Percentiles rank a stretch among this genome's conserved stretches.
phyloP scores from a whole-genome alignment of 192 early-diverging fungal species.

The Umbelopsis vinacea region DNA sequence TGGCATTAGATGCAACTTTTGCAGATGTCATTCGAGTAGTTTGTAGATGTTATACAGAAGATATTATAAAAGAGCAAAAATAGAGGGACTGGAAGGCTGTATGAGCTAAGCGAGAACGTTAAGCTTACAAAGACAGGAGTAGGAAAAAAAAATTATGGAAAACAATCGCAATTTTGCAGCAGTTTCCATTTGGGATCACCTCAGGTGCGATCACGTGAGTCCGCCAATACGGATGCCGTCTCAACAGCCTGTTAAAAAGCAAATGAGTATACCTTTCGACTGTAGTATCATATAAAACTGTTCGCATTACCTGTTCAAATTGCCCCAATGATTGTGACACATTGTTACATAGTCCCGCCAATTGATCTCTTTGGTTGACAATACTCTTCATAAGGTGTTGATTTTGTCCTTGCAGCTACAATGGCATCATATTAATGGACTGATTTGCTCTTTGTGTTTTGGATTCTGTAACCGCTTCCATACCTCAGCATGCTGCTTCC shows the following conservation, averaged over 20 bases:
- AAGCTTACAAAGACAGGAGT: background rate
- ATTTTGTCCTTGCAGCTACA: constrained; percentile 12
- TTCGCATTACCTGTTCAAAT: constrained; percentile 1
- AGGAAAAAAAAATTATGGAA: background rate
- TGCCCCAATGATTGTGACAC: background rate
- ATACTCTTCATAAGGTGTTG: background rate
- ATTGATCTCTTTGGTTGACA: constrained; percentile 10
- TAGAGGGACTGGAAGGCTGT: background rate
- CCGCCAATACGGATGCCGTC: background rate
- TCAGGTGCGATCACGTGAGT: background rate
- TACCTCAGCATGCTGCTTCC: constrained; percentile 10
- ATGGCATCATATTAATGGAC: no score
- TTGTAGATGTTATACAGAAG: background rate
- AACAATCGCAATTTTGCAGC: background rate
- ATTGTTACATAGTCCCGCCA: background rate
- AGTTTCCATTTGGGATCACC: background rate
- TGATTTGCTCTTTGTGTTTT: no score
- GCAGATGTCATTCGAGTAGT: background rate
- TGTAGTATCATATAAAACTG: background rate
- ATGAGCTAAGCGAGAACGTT: background rate
- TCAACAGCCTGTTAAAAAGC: background rate
- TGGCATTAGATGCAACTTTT: background rate
- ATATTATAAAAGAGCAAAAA: background rate
- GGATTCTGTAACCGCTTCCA: no score
- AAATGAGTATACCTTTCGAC: background rate